Conservation (phyloP, 352 stramenopile genomes). For the Phytophthora melonis region DNA sequence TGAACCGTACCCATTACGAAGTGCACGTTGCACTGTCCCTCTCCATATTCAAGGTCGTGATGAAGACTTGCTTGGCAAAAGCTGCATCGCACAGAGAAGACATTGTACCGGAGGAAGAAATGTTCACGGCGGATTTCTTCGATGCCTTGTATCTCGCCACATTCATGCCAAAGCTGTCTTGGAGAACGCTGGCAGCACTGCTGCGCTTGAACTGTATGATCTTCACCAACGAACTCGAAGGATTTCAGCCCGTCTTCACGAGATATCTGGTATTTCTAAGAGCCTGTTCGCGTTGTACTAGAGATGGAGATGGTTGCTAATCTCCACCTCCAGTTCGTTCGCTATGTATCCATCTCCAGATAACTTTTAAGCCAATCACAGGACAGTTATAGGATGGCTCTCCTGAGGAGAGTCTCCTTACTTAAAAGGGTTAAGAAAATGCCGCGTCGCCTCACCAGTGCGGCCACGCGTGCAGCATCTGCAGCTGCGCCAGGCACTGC, state of each 20-base stretch:
- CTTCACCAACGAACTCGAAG: conserved; percentile 9
- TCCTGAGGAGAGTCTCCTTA: too few relatives aligned
- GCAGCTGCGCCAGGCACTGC: too few relatives aligned
- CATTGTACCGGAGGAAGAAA: not conserved
- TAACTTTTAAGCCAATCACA: too few relatives aligned
- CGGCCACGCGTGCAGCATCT: too few relatives aligned
- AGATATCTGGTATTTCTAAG: not conserved
- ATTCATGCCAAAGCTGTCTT: conserved; percentile 23
- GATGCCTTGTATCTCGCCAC: conserved; percentile 26
- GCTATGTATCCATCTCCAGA: too few relatives aligned
- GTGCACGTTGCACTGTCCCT: not conserved
- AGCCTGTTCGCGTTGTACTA: too few relatives aligned
- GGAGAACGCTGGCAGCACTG: not conserved
- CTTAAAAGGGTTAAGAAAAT: too few relatives aligned
- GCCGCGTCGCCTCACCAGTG: too few relatives aligned
- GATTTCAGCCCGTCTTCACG: conserved; percentile 5
- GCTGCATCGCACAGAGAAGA: not conserved
- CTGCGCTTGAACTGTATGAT: conserved; percentile 13
- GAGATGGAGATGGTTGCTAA: too few relatives aligned
- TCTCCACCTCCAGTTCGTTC: too few relatives aligned
- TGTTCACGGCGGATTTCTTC: conserved; percentile 11
- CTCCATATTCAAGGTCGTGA: not conserved
- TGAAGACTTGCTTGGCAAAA: not conserved
- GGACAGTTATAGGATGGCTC: too few relatives aligned
- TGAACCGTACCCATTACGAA: not conserved